Percentiles rank a stretch among this genome's conserved stretches.
Evolutionary conservation across 371 early-diverging fungal species (phyloP).

Genomic region (Batkoa obscura): DNA sequence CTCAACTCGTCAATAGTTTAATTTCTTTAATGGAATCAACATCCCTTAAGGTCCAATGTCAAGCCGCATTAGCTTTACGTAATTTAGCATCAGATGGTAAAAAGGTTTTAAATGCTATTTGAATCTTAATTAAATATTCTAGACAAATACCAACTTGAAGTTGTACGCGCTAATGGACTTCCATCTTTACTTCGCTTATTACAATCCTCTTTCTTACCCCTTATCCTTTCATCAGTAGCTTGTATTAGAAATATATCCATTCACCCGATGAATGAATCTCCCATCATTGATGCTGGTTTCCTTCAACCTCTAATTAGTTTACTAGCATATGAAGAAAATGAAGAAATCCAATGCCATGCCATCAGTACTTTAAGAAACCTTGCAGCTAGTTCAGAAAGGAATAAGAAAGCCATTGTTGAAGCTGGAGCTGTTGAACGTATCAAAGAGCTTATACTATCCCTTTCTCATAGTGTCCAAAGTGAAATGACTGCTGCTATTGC

Average conservation of each 20-base stretch:
- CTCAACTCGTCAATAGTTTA: slow-evolving; percentile 50
- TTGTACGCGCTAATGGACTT: slow-evolving; percentile 61
- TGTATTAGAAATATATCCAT: slow-evolving; percentile 87
- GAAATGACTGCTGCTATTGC: slow-evolving; percentile 83
- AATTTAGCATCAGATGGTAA: slow-evolving; percentile 70
- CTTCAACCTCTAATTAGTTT: slow-evolving; percentile 52
- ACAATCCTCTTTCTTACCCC: slow-evolving; percentile 52
- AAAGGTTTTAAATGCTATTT: not conserved
- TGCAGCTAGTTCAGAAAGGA: slow-evolving; percentile 61
- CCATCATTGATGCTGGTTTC: slow-evolving; percentile 66
- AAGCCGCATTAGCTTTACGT: slow-evolving; percentile 73
- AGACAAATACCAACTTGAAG: slow-evolving; percentile 71
- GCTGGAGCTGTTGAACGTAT: slow-evolving; percentile 65
- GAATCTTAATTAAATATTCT: not conserved
- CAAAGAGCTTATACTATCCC: slow-evolving; percentile 31
- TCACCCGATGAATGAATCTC: slow-evolving; percentile 66
- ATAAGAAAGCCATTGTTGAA: slow-evolving; percentile 56
- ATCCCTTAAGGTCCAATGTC: slow-evolving; percentile 69
- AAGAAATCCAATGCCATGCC: slow-evolving; percentile 73
- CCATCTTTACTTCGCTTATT: slow-evolving; percentile 50
- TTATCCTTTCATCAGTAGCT: slow-evolving; percentile 77
- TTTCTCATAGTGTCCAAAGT: slow-evolving; percentile 41
- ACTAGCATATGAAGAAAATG: slow-evolving; percentile 47
- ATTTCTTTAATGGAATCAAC: slow-evolving; percentile 62
- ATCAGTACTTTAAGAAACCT: slow-evolving; percentile 71